A percentile compares a stretch with the other conserved stretches of the same genome.
These are phyloP conservation scores for Chionographis japonica DNA, from an alignment of 106 monocot genomes.

Conservation along the genomic window DNA sequence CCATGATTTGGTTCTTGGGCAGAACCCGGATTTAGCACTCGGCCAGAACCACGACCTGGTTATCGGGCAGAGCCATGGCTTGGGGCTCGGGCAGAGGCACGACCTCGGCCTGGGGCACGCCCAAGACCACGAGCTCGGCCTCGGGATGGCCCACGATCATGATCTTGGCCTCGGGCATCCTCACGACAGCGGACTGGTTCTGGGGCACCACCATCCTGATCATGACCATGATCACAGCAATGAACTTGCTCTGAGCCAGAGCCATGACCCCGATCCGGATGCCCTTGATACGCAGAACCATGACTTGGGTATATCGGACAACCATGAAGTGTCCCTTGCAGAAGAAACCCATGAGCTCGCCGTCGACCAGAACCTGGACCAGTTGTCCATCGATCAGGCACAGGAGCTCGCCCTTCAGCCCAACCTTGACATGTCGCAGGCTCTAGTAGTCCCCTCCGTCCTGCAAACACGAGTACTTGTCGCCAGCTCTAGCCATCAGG, in stretches of 20 bases:
- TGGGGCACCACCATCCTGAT: constrained; percentile 27
- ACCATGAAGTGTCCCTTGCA: constrained; percentile 63
- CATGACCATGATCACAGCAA: constrained; percentile 25
- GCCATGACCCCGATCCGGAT: constrained; percentile 25
- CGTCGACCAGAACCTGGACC: constrained; percentile 43
- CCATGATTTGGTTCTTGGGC: constrained; percentile 75
- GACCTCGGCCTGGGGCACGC: constrained; percentile 40
- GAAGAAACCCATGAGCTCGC: constrained; percentile 49
- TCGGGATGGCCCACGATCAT: constrained; percentile 22
- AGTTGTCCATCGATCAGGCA: constrained; percentile 45
- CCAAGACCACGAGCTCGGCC: constrained; percentile 38
- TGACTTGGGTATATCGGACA: constrained; percentile 49
- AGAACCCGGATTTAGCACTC: constrained; percentile 57
- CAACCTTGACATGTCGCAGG: no score
- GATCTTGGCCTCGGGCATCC: constrained; percentile 25
- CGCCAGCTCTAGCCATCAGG: constrained; percentile 45
- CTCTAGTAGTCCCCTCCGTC: not conserved
- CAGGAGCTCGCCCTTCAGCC: no score
- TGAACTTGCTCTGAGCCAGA: constrained; percentile 42
- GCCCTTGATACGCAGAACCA: constrained; percentile 28
- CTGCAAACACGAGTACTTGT: constrained; percentile 50
- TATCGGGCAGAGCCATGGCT: constrained; percentile 36
- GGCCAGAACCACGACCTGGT: constrained; percentile 68
- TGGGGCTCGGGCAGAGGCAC: constrained; percentile 50
- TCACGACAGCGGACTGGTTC: constrained; percentile 32